Percentiles rank a stretch among this genome's conserved stretches.
Evolutionary conservation across 169 alveolate species (phyloP).

Genomic region (Plasmodium coatneyi): DNA sequence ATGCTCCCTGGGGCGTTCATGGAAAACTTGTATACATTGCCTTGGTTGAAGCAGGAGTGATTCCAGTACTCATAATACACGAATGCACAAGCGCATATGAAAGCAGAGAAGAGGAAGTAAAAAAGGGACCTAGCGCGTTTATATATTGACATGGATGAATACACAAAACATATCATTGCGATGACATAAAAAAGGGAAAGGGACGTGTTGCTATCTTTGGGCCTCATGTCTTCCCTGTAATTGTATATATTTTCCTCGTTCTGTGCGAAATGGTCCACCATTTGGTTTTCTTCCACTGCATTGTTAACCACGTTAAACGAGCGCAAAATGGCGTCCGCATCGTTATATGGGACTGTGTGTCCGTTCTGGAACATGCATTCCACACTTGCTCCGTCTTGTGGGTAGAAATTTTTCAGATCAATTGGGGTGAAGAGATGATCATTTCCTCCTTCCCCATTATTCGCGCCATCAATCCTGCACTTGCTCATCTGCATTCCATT

Average conservation of each 20-base stretch:
- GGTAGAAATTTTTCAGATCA: neutral
- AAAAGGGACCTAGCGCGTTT: neutral
- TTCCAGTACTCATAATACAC: neutral
- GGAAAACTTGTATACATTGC: neutral
- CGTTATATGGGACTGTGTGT: neutral
- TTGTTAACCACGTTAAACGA: neutral
- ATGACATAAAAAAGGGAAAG: neutral
- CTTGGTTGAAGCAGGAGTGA: neutral
- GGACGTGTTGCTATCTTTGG: neutral
- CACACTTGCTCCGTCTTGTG: neutral
- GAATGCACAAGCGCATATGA: conserved; percentile 1
- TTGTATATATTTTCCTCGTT: neutral
- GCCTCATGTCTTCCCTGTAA: neutral
- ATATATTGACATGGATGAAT: conserved; percentile 13
- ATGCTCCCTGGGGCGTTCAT: neutral
- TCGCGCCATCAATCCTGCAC: neutral
- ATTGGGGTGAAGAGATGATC: neutral
- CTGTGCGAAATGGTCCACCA: neutral
- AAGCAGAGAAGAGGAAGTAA: neutral
- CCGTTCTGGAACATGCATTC: neutral
- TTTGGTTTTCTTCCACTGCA: neutral
- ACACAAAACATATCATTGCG: neutral
- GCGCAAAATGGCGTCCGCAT: neutral
- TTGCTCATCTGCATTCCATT: conserved; percentile 71
- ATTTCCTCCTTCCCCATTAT: neutral